Percentiles rank a stretch among this genome's conserved stretches.
Evolutionary conservation across 2,329 filamentous ascomycete genomes (phyloP).

Genomic region (Parasarocladium wereldwijsianum): DNA sequence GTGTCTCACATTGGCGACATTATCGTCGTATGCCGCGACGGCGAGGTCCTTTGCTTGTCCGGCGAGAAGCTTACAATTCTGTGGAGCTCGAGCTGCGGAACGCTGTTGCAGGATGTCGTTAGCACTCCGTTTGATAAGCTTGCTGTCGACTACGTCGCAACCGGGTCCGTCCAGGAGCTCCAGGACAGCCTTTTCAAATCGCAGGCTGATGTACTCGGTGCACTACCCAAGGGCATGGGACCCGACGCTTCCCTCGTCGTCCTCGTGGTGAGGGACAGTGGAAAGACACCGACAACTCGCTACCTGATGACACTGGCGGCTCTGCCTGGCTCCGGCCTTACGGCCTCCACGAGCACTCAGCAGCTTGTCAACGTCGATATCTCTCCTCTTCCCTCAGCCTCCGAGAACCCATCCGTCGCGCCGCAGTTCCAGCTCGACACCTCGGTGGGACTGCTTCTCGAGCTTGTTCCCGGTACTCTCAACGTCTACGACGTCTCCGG

Average conservation of each 20-base stretch:
- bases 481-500: constrained; percentile 49
- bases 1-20: constrained; percentile 21
- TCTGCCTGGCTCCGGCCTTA: not conserved
- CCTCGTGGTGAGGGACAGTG: constrained; percentile 27
- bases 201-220: constrained; percentile 33
- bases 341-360: constrained; percentile 16
- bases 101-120: constrained; percentile 19
- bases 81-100: constrained; percentile 20
- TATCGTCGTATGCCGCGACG: constrained; percentile 43
- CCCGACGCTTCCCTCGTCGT: constrained; percentile 37
- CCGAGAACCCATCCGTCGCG: constrained; percentile 6
- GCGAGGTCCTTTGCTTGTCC: constrained; percentile 45
- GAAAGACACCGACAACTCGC: constrained; percentile 13
- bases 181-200: constrained; percentile 40
- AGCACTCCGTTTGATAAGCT: constrained; percentile 19
- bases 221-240: constrained; percentile 32
- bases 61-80: constrained; percentile 28
- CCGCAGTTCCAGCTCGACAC: constrained; percentile 42
- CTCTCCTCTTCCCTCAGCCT: constrained; percentile 17
- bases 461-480: constrained; percentile 38
- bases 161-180: constrained; percentile 31
- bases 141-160: constrained; percentile 33
- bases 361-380: constrained; percentile 24
- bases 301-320: constrained; percentile 20
- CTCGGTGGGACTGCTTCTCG: constrained; percentile 47